A percentile compares a stretch with the other conserved stretches of the same genome.
These are phyloP conservation scores for Pestalotiopsis sp. DNA, from an alignment of 2,329 filamentous ascomycete species.

Conservation along the genomic window DNA sequence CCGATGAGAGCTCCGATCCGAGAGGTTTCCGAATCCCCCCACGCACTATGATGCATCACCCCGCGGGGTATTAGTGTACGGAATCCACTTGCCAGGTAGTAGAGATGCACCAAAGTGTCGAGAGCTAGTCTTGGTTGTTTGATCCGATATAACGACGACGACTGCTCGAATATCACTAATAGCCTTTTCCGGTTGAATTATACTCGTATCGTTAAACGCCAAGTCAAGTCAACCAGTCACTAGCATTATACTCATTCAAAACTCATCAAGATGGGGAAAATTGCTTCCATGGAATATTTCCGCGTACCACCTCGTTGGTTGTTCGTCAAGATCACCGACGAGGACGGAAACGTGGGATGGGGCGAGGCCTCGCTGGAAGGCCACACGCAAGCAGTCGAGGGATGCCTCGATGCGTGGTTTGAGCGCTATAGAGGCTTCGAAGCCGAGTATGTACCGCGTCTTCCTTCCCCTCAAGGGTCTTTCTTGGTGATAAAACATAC, in stretches of 20 bases:
- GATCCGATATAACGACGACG: neutral
- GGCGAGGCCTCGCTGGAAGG: conserved; percentile 76
- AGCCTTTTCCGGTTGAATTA: too few relatives aligned
- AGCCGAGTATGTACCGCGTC: conserved; percentile 62
- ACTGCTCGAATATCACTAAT: too few relatives aligned
- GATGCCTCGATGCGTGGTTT: conserved; percentile 69
- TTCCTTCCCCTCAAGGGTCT: too few relatives aligned
- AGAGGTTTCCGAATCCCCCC: neutral
- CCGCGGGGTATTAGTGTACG: neutral
- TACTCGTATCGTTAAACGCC: neutral
- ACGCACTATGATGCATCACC: neutral
- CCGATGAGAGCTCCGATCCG: neutral
- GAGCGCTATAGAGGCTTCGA: conserved; percentile 66
- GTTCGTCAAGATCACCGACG: conserved; percentile 76
- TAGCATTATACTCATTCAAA: neutral
- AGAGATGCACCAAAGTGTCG: neutral
- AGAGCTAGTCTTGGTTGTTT: neutral
- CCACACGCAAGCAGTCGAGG: conserved; percentile 74
- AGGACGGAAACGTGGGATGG: conserved; percentile 67
- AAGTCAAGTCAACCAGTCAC: neutral
- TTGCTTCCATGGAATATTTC: conserved; percentile 72
- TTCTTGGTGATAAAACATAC: too few relatives aligned
- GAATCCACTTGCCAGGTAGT: neutral
- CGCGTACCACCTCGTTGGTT: conserved; percentile 76
- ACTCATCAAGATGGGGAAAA: conserved; percentile 56